A percentile compares a stretch with the other conserved stretches of the same genome.
Evolutionary conservation across 345 rosid genomes (phyloP).

Genomic region (Syzygium aqueum): DNA sequence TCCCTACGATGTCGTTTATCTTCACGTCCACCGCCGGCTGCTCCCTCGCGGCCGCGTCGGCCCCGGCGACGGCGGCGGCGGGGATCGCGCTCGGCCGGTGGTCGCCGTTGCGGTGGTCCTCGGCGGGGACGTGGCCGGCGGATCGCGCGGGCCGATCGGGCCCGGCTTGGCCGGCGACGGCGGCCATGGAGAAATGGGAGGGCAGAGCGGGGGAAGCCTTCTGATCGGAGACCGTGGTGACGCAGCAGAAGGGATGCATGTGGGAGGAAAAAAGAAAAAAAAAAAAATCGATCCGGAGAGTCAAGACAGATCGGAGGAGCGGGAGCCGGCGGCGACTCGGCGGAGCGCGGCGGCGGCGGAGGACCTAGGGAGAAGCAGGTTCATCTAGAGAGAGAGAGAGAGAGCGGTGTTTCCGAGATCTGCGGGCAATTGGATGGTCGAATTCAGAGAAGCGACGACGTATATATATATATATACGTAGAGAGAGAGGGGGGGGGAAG

Average conservation of each 20-base stretch:
- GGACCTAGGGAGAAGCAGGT: background rate
- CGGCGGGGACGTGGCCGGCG: constrained; percentile 7
- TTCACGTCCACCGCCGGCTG: constrained; percentile 46
- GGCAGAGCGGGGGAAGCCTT: constrained; percentile 2
- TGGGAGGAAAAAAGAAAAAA: background rate
- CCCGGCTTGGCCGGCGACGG: constrained; percentile 5
- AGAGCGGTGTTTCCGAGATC: background rate
- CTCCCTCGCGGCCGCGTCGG: constrained; percentile 17
- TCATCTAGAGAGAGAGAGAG: background rate
- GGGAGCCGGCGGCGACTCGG: background rate
- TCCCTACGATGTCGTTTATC: constrained; percentile 82
- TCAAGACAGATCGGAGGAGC: background rate
- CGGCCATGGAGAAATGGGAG: background rate
- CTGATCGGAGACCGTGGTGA: constrained; percentile 37
- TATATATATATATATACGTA: background rate
- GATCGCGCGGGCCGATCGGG: constrained; percentile 31
- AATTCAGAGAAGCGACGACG: background rate
- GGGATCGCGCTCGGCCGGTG: background rate
- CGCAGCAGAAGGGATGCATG: constrained; percentile 13
- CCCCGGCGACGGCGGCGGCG: background rate
- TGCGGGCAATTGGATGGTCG: background rate
- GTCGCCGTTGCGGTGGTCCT: constrained; percentile 9
- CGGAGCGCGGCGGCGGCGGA: background rate
- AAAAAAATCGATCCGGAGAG: background rate
- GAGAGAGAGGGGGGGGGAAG: background rate